These are phyloP conservation scores for Fagopyrum tataricum DNA, from an alignment of 148 eudicot genomes.

Conservation along the genomic window DNA sequence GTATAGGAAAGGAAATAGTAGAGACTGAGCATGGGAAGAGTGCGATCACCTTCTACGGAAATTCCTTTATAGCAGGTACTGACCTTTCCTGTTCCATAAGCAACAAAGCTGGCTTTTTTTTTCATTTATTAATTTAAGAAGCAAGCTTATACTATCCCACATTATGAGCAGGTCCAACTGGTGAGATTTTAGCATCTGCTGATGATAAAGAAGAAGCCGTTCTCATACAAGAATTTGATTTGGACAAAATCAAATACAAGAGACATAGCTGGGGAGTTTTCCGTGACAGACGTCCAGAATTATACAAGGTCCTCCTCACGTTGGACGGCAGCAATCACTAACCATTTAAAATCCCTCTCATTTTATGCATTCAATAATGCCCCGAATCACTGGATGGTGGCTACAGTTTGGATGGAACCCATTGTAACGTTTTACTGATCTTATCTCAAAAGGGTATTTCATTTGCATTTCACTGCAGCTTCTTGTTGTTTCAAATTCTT, in stretches of 20 bases:
- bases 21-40: constrained; percentile 91
- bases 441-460: background rate
- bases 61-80: constrained; percentile 90
- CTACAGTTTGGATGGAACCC: background rate
- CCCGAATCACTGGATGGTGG: background rate
- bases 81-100: background rate
- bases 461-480: background rate
- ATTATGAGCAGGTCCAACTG: constrained; percentile 59
- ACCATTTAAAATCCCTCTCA: background rate
- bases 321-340: constrained; percentile 65
- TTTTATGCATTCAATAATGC: background rate
- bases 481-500: background rate
- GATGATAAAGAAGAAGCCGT: constrained; percentile 84
- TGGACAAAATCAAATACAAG: constrained; percentile 68
- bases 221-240: constrained; percentile 69
- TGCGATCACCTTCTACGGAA: constrained; percentile 93
- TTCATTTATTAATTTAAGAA: background rate
- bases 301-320: constrained; percentile 94
- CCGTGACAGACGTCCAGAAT: constrained; percentile 89
- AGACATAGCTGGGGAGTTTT: constrained; percentile 89
- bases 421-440: background rate
- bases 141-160: background rate
- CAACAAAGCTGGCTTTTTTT: background rate
- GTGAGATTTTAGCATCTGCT: constrained; percentile 73
- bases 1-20: constrained; percentile 78